Percentiles rank a stretch among this genome's conserved stretches.
phyloP scores from a whole-genome alignment of 148 eudicot genomes.

The Polygonum aviculare region DNA sequence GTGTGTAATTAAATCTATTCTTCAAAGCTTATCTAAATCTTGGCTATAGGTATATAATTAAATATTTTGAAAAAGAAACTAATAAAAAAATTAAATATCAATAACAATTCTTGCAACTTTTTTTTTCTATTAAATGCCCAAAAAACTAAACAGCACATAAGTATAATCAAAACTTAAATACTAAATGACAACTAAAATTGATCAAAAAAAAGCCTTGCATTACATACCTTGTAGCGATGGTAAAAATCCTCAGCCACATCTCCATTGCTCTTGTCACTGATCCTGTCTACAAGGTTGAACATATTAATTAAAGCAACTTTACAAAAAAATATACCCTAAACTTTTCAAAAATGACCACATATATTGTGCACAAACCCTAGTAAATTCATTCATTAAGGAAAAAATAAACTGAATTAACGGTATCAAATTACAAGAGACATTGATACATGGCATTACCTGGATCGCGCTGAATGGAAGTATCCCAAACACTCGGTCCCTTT shows the following conservation, averaged over 20 bases:
- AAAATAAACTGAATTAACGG: background rate
- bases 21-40: too few species aligned
- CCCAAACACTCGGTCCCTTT: conserved; percentile 9
- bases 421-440: background rate
- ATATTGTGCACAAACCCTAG: background rate
- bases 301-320: background rate
- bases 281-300: background rate
- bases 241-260: conserved; percentile 10
- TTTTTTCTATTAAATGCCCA: too few species aligned
- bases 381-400: too few species aligned
- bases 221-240: conserved; percentile 2
- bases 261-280: background rate
- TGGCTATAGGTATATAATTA: too few species aligned
- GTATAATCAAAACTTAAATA: too few species aligned
- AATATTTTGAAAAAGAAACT: too few species aligned
- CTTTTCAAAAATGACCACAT: background rate
- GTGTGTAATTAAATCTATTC: too few species aligned
- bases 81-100: too few species aligned
- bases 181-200: too few species aligned
- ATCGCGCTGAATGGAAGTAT: background rate
- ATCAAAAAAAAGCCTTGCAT: too few species aligned
- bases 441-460: background rate
- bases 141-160: too few species aligned
- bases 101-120: too few species aligned
- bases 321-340: background rate